phyloP scores from a whole-genome alignment of 306 rosid genomes.

The Lathyrus aphaca region DNA sequence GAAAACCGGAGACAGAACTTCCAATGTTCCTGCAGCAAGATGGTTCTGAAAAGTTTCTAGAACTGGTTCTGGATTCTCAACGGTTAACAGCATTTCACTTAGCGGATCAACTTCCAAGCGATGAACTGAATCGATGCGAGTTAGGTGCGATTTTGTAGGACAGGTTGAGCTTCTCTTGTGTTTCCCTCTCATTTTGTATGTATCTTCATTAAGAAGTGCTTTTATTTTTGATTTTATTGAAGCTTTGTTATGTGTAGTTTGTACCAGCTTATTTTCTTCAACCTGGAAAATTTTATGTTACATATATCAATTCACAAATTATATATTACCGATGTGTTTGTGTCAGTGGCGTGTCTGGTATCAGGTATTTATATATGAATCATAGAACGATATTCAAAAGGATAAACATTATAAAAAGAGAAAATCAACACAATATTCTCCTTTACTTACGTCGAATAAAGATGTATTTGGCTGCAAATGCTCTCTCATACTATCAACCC shows the following conservation, averaged over 20 bases:
- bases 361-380: background rate
- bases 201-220: constrained; percentile 57
- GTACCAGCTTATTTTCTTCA: constrained; percentile 35
- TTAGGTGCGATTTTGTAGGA: constrained; percentile 47
- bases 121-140: constrained; percentile 39
- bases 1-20: constrained; percentile 30
- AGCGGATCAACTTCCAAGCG: constrained; percentile 46
- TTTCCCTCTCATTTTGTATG: constrained; percentile 43
- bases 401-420: background rate
- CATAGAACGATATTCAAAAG: background rate
- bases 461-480: constrained; percentile 9
- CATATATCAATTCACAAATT: too few species aligned
- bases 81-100: constrained; percentile 34
- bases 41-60: constrained; percentile 37
- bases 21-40: constrained; percentile 32
- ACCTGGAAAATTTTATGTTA: constrained; percentile 48
- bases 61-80: constrained; percentile 39
- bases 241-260: constrained; percentile 34
- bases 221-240: constrained; percentile 58
- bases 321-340: too few species aligned
- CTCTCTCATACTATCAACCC: background rate
- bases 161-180: constrained; percentile 63
- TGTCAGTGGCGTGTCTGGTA: background rate
- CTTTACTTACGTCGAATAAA: constrained; percentile 48
- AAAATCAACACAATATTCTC: background rate